Evolutionary conservation across 83 land plant species (phyloP).

Genomic region (Picea engelmannii): DNA sequence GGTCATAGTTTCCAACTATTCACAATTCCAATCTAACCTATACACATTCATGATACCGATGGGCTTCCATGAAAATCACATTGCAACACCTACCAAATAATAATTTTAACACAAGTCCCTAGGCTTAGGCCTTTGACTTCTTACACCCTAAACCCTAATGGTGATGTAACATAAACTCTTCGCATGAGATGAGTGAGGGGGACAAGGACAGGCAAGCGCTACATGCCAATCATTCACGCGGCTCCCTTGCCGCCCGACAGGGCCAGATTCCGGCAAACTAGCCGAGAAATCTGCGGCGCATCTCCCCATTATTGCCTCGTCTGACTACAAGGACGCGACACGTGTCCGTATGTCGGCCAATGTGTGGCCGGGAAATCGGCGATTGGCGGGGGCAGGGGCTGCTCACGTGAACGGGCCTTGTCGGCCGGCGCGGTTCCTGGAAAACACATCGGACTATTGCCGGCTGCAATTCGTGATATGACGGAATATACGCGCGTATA

Average conservation of each 20-base stretch:
- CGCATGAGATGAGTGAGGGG: constrained; percentile 1
- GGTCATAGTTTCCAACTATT: no score
- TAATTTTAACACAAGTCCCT: no score
- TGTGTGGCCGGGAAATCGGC: background rate
- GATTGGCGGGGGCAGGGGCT: constrained; percentile 6
- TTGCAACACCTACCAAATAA: no score
- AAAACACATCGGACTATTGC: constrained; percentile 9
- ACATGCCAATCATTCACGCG: constrained; percentile 20
- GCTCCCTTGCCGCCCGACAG: constrained; percentile 25
- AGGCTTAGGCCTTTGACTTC: no score
- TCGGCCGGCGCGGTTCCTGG: constrained; percentile 15
- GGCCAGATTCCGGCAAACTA: constrained; percentile 14
- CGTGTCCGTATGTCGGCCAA: background rate
- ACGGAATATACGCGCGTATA: background rate
- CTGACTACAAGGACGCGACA: background rate
- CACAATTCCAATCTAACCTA: no score
- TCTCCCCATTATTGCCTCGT: constrained; percentile 5
- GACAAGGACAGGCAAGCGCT: constrained; percentile 3
- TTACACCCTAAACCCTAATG: no score
- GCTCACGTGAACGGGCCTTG: constrained; percentile 17
- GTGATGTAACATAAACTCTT: no score
- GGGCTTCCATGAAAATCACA: no score
- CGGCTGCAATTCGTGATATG: constrained; percentile 4
- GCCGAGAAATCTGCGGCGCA: constrained; percentile 5
- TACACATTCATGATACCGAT: no score